Base-by-base conservation (phyloP, 768 basidiomycete species). In the Porpolomopsis calyptriformis region DNA sequence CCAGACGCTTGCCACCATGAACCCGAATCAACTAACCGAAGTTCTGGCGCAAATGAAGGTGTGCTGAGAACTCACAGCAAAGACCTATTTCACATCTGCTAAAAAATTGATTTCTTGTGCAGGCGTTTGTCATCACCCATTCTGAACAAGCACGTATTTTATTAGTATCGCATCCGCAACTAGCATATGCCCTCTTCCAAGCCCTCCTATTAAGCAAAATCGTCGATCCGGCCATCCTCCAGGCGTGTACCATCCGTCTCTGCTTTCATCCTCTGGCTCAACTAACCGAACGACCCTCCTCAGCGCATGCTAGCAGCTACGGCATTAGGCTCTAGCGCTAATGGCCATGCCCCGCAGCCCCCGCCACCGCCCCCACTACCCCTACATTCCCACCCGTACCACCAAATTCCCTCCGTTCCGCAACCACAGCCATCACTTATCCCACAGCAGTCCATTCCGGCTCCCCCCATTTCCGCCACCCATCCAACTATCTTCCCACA, bases 1-100 rank as follows among this genome's bases (percentile, higher is more conserved):
- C 59, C 77, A 85, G 58, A 85, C 82, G 2, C 72, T 99, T 37
- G 93, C 85, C 34, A 78, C 70, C 23, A 86, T 94, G 71, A 77
- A 78, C 45, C 88, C 90, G 0, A 73, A 69, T 31, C 88, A 94
- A 58, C 69, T 94, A 51, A 79, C 93, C 65, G 94, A 99, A 64
- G 85, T 97, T 7, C 69, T 99, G 53, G 85, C 85, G n/a, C 90
- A 96, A 63, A 93, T 94, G 85, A 98, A 98, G 82, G 96, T 93
- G 73, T 64, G 43, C 40, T 50, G 14, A 46, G 40, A 38, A 22
- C 4, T 33, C 9, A 35, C n/a, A 35, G 19, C 19, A 20, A n/a
- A n/a, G n/a, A n/a, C n/a, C n/a, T n/a, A n/a, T 16, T 22, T 41
- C 19, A 5, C 39, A 2, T 2, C 20, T 25, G 10, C 18, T 47